Evolutionary conservation across 1,139 yeast species (phyloP).

Genomic region (Hyphopichia pseudoburtonii): DNA sequence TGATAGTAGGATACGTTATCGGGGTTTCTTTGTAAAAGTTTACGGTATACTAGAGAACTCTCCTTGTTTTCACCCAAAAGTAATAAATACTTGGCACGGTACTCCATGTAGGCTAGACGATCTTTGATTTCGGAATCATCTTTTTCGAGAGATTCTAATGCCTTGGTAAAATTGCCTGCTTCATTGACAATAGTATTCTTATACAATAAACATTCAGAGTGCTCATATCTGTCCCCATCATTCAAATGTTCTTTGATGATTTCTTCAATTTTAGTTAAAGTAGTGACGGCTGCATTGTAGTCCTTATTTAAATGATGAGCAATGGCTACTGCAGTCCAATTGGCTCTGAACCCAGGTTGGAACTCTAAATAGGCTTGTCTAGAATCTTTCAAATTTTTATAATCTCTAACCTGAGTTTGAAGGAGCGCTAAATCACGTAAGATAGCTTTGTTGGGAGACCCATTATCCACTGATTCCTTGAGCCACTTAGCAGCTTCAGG

Average conservation of each 20-base stretch:
- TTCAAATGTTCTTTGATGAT: conserved; percentile 67
- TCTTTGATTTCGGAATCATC: conserved; percentile 61
- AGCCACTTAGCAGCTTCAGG: conserved; percentile 80
- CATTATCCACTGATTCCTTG: conserved; percentile 73
- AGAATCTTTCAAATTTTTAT: conserved; percentile 57
- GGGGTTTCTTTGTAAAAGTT: conserved; percentile 80
- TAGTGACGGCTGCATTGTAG: conserved; percentile 64
- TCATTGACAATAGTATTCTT: conserved; percentile 67
- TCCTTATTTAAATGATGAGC: conserved; percentile 80
- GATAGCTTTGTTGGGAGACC: conserved; percentile 76
- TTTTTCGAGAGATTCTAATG: conserved; percentile 59
- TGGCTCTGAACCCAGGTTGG: conserved; percentile 83
- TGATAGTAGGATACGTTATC: conserved; percentile 69
- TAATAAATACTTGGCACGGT: conserved; percentile 59
- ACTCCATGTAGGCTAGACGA: conserved; percentile 61
- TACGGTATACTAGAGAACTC: conserved; percentile 69
- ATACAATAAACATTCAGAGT: conserved; percentile 77
- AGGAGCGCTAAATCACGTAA: conserved; percentile 78
- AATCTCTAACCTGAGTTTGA: conserved; percentile 81
- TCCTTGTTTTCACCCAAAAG: conserved; percentile 46
- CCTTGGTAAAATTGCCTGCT: conserved; percentile 62
- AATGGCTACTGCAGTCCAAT: conserved; percentile 88
- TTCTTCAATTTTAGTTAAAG: conserved; percentile 72
- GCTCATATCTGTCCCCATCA: conserved; percentile 70
- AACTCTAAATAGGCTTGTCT: conserved; percentile 71